Evolutionary conservation across 768 basidiomycete species (phyloP), one percentile per base, ranked within the genome.

Genomic region (Auriscalpium microsporum): DNA sequence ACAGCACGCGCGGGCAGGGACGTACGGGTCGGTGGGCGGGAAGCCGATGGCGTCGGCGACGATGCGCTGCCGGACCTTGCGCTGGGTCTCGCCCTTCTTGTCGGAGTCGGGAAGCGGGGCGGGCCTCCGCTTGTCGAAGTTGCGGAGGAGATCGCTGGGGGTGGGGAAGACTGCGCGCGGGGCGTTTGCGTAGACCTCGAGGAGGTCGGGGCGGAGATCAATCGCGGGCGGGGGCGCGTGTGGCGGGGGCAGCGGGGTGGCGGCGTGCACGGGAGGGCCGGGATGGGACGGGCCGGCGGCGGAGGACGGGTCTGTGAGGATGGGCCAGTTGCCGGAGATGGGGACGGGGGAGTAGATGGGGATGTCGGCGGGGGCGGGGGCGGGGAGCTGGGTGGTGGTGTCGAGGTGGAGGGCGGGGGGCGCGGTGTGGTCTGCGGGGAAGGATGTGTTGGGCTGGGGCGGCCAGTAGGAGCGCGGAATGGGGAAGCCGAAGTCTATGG

Each of bases 21-120:
- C 81, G 54, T 61, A 84, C 84, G 81, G 82, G 63, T 85, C 84
- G 16, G 81, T 83, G 7, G 78, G 78, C 0, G 71, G 62, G 58
- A 85, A 82, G 0, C 81, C 81, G 19, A 83, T 70, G 60, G 72
- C 76, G 54, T 79, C 73, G 0, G 82, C 77, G 53, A 82, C 74
- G 3, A 72, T 76, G n/a, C 81, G 79, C 53, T 81, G 78, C 49
- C 80, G 77, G 1, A 78, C 75, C 65, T 79, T 82, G 62, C 81
- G 75, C 48, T 77, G 76, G 21, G 78, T 75, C 61, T 83, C 81
- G 7, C 56, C 58, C 37, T 58, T 59, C 42, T 53, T 55, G 51
- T 61, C 56, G 3, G 56, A n/a, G 40, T 54, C 52, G 17, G 53
- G 50, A 34, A 48, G 35, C 11, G 44, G 48, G 42, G 23, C 52